phyloP scores from a whole-genome alignment of 805 yeast genomes.

The Wickerhamomyces silvicola region DNA sequence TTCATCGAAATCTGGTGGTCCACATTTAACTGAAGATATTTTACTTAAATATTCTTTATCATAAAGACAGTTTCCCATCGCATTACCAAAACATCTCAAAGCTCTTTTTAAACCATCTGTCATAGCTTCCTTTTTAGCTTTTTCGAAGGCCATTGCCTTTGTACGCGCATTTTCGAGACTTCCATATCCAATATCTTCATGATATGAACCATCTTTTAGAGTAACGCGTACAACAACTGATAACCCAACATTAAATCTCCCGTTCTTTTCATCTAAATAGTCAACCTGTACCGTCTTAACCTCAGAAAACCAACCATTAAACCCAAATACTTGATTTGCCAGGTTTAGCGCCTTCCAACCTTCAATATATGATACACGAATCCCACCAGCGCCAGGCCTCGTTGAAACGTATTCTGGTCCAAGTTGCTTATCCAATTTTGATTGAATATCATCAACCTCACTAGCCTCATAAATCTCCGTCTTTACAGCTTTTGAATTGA shows the following conservation, averaged over 20 bases:
- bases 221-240: slow-evolving; percentile 71
- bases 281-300: slow-evolving; percentile 60
- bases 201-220: slow-evolving; percentile 67
- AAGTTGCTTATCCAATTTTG: slow-evolving; percentile 37
- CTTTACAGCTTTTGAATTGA: slow-evolving; percentile 8
- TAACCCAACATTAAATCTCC: slow-evolving; percentile 56
- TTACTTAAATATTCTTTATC: slow-evolving; percentile 58
- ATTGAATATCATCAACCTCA: slow-evolving; percentile 25
- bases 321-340: slow-evolving; percentile 79
- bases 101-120: slow-evolving; percentile 81
- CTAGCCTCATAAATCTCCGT: slow-evolving; percentile 12
- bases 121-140: slow-evolving; percentile 76
- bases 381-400: slow-evolving; percentile 69
- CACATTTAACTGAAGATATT: slow-evolving; percentile 36
- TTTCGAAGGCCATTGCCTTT: slow-evolving; percentile 73
- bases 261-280: slow-evolving; percentile 58
- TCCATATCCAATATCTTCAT: slow-evolving; percentile 86
- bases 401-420: slow-evolving; percentile 78
- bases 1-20: slow-evolving; percentile 40
- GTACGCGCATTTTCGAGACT: slow-evolving; percentile 67
- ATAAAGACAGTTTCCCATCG: slow-evolving; percentile 78
- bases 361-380: no score
- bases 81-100: slow-evolving; percentile 74
- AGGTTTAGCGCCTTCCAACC: slow-evolving; percentile 80
- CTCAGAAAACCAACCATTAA: slow-evolving; percentile 78